Percentiles rank a stretch among this genome's conserved stretches.
Conservation (phyloP, 2,329 filamentous ascomycete species). For the Penicillium sp. region DNA sequence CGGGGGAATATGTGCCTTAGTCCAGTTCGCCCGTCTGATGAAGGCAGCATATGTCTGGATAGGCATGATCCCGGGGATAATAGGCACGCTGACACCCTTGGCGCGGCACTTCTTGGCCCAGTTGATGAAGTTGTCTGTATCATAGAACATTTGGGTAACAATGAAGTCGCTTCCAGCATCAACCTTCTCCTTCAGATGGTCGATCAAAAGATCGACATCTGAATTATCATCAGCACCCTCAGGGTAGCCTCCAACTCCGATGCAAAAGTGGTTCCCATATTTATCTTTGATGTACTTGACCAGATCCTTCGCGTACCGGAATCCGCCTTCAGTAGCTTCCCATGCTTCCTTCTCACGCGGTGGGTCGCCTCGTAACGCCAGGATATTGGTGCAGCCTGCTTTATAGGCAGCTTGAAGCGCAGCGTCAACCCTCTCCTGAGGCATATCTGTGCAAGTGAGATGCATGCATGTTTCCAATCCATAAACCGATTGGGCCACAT, state of each 20-base stretch:
- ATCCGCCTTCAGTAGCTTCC: slow-evolving; percentile 84
- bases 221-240: slow-evolving; percentile 95
- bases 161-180: slow-evolving; percentile 93
- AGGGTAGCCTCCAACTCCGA: slow-evolving; percentile 95
- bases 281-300: slow-evolving; percentile 79
- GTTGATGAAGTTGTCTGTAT: slow-evolving; percentile 89
- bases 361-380: slow-evolving; percentile 90
- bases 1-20: slow-evolving; percentile 80
- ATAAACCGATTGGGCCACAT: slow-evolving; percentile 91
- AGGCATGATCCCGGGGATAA: slow-evolving; percentile 87
- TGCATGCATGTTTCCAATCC: slow-evolving; percentile 99
- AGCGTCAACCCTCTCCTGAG: slow-evolving; percentile 84
- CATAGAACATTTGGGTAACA: slow-evolving; percentile 99
- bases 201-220: slow-evolving; percentile 80
- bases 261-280: slow-evolving; percentile 92
- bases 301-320: slow-evolving; percentile 90
- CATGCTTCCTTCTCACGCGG: slow-evolving; percentile 93
- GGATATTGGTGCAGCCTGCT: slow-evolving; percentile 94
- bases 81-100: slow-evolving; percentile 80
- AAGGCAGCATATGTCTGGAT: slow-evolving; percentile 97
- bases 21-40: slow-evolving; percentile 86
- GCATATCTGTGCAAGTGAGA: slow-evolving; percentile 98
- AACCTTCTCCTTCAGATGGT: slow-evolving; percentile 96
- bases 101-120: slow-evolving; percentile 89
- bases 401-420: slow-evolving; percentile 89